phyloP scores from a whole-genome alignment of 1,139 yeast genomes.

The Magnusiomyces suaveolens region DNA sequence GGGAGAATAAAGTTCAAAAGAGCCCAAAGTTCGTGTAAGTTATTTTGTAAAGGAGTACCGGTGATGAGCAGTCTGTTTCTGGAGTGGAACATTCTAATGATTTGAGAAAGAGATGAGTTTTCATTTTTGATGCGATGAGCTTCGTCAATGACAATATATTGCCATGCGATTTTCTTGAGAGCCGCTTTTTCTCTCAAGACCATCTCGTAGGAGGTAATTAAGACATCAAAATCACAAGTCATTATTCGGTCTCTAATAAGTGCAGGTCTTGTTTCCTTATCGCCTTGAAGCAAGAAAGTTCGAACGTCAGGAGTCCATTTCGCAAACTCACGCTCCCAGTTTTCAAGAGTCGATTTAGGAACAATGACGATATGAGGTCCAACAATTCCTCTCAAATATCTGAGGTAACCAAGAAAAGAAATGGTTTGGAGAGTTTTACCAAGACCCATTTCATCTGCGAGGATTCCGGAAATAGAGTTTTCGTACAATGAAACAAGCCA shows the following conservation, averaged over 20 bases:
- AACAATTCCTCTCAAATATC: slow-evolving; percentile 64
- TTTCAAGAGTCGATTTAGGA: slow-evolving; percentile 89
- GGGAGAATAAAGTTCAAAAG: slow-evolving; percentile 80
- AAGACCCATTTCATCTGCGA: slow-evolving; percentile 97
- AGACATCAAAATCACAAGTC: slow-evolving; percentile 75
- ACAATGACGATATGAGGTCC: slow-evolving; percentile 92
- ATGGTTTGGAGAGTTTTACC: slow-evolving; percentile 56
- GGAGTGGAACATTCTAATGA: slow-evolving; percentile 77
- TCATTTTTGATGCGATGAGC: slow-evolving; percentile 96
- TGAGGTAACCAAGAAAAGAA: slow-evolving; percentile 66
- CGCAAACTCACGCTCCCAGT: slow-evolving; percentile 89
- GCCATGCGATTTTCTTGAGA: slow-evolving; percentile 81
- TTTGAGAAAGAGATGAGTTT: slow-evolving; percentile 80
- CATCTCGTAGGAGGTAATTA: slow-evolving; percentile 86
- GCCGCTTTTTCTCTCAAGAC: slow-evolving; percentile 78
- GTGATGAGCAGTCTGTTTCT: slow-evolving; percentile 78
- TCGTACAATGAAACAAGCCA: slow-evolving; percentile 83
- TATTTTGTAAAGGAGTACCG: slow-evolving; percentile 93
- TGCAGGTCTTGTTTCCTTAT: slow-evolving; percentile 61
- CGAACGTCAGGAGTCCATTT: slow-evolving; percentile 96
- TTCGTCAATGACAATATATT: slow-evolving; percentile 88
- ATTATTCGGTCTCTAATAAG: slow-evolving; percentile 52
- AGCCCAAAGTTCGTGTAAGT: slow-evolving; percentile 94
- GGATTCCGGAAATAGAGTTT: slow-evolving; percentile 75
- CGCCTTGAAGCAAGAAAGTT: slow-evolving; percentile 77